phyloP scores from a whole-genome alignment of 352 stramenopile genomes.

The Pythium folliculosum region DNA sequence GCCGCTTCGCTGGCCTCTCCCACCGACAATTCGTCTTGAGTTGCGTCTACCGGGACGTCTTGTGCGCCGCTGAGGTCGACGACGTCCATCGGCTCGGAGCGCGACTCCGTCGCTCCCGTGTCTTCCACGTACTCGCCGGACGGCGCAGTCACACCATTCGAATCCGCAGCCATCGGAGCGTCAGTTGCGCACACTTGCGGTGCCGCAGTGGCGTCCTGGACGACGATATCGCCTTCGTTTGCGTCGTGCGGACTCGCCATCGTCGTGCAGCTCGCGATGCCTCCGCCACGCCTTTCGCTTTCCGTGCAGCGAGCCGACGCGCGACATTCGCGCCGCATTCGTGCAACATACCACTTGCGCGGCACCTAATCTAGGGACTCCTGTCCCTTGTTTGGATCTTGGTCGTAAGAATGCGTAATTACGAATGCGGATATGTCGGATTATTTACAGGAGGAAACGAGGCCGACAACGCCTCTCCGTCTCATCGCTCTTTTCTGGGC shows the following conservation, averaged over 20 bases:
- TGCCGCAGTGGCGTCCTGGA: conserved; percentile 1
- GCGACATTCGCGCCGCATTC: not conserved
- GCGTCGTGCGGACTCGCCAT: conserved; percentile 13
- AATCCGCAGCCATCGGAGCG: not conserved
- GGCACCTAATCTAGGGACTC: not conserved
- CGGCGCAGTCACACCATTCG: not conserved
- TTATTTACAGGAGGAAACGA: conserved; percentile 12
- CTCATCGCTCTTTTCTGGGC: not conserved
- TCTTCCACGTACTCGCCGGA: not conserved
- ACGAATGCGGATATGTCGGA: not conserved
- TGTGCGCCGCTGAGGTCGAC: conserved; percentile 3
- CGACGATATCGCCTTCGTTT: not conserved
- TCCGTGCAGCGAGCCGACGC: not conserved
- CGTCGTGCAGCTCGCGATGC: not conserved
- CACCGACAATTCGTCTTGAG: not conserved
- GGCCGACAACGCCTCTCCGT: not conserved
- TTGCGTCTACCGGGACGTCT: not conserved
- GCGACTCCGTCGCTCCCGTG: not conserved
- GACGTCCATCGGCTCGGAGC: not conserved
- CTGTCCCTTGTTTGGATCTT: conserved; percentile 3
- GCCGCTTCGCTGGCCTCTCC: not conserved
- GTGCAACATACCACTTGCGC: not conserved
- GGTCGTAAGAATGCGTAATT: conserved; percentile 13
- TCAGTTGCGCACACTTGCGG: not conserved
- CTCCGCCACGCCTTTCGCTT: conserved; percentile 4